Evolutionary conservation across 2,329 filamentous ascomycete species (phyloP).

Genomic region (Aspergillus versicolor): DNA sequence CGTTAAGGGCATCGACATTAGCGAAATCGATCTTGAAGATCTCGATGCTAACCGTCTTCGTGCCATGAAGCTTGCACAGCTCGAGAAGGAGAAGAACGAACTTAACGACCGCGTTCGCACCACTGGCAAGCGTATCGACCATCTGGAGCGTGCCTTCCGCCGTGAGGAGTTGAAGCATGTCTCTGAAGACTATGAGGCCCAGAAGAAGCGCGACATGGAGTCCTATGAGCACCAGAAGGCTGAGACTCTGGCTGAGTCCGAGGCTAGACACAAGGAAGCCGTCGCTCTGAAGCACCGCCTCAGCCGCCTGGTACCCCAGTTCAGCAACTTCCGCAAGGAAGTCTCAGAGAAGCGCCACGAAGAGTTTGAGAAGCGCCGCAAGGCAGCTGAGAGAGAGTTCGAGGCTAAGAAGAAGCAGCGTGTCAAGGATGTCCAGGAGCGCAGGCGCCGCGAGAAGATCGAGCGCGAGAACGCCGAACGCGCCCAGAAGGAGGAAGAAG

Average conservation of each 20-base stretch:
- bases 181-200: slow-evolving; percentile 76
- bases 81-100: slow-evolving; percentile 98
- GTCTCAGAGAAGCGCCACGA: slow-evolving; percentile 86
- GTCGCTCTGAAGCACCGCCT: slow-evolving; percentile 93
- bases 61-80: slow-evolving; percentile 88
- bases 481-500: slow-evolving; percentile 77
- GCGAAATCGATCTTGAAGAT: slow-evolving; percentile 71
- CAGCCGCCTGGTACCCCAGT: slow-evolving; percentile 76
- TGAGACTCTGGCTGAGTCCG: slow-evolving; percentile 74
- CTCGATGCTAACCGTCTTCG: slow-evolving; percentile 88
- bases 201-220: slow-evolving; percentile 73
- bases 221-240: slow-evolving; percentile 77
- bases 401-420: slow-evolving; percentile 87
- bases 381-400: slow-evolving; percentile 86
- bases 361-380: slow-evolving; percentile 92
- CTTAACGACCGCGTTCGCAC: slow-evolving; percentile 87
- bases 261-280: slow-evolving; percentile 87
- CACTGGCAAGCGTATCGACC: slow-evolving; percentile 93
- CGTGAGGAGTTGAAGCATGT: slow-evolving; percentile 95
- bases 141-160: slow-evolving; percentile 93
- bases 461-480: slow-evolving; percentile 84
- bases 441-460: slow-evolving; percentile 75
- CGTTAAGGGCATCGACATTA: slow-evolving; percentile 75
- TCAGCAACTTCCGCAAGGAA: slow-evolving; percentile 78
- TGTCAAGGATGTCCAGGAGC: slow-evolving; percentile 84